A percentile compares a stretch with the other conserved stretches of the same genome.
Conservation (phyloP, 371 early-diverging fungal species). For the Massospora cicadina region DNA sequence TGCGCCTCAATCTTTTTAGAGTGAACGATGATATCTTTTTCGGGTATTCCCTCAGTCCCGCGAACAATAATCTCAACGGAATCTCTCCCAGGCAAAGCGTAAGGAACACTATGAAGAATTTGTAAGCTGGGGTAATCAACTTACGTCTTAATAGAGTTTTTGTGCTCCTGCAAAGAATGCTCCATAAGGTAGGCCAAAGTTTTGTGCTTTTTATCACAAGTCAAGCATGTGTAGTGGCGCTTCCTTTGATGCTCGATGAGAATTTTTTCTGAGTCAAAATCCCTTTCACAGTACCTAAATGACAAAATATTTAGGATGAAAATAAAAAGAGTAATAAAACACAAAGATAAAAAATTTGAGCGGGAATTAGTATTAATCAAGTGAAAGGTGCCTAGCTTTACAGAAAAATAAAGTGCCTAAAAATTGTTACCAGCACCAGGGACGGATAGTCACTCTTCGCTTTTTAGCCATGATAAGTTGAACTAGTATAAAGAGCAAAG, state of each 20-base stretch:
- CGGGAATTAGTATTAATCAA: not conserved
- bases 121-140: constrained; percentile 6
- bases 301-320: constrained; percentile 1
- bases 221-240: constrained; percentile 80
- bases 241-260: constrained; percentile 81
- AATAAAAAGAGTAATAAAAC: not conserved
- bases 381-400: not conserved
- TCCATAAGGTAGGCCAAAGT: constrained; percentile 83
- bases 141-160: constrained; percentile 58
- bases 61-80: constrained; percentile 76
- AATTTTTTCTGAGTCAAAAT: constrained; percentile 90
- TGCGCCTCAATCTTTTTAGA: constrained; percentile 24
- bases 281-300: constrained; percentile 84
- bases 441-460: constrained; percentile 27
- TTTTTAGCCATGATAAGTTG: too few relatives aligned
- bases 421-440: constrained; percentile 69
- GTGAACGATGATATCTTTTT: constrained; percentile 52
- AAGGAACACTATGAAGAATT: constrained; percentile 20
- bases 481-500: too few relatives aligned
- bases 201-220: constrained; percentile 69
- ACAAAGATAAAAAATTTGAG: not conserved
- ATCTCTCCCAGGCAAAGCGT: constrained; percentile 73
- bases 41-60: constrained; percentile 89
- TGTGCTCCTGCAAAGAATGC: constrained; percentile 85
- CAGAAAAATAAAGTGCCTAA: not conserved